A percentile compares a stretch with the other conserved stretches of the same genome.
These are phyloP conservation scores for Elsinoe arachidis DNA, from an alignment of 2,329 filamentous ascomycete species.

Conservation along the genomic window DNA sequence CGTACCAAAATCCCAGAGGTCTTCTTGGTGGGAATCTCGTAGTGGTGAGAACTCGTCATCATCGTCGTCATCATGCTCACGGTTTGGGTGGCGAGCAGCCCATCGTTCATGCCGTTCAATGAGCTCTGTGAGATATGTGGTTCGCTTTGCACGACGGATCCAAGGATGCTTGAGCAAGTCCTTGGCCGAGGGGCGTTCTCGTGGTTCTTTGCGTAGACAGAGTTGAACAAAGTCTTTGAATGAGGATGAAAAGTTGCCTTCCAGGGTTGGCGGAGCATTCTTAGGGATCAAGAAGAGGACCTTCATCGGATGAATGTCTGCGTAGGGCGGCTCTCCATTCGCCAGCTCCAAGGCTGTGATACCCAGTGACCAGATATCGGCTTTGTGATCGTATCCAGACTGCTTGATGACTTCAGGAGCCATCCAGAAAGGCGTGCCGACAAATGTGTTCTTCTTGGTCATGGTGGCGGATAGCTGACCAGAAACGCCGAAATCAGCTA, in stretches of 20 bases:
- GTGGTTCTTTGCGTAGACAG: constrained; percentile 81
- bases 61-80: constrained; percentile 54
- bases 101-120: constrained; percentile 87
- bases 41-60: constrained; percentile 43
- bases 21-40: constrained; percentile 56
- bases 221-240: constrained; percentile 48
- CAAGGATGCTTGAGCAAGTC: constrained; percentile 86
- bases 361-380: constrained; percentile 93
- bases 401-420: constrained; percentile 98
- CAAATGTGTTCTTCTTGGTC: constrained; percentile 99
- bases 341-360: constrained; percentile 91
- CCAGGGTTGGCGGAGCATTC: constrained; percentile 71
- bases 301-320: constrained; percentile 97
- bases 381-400: constrained; percentile 94
- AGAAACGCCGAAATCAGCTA: constrained; percentile 94
- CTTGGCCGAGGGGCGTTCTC: constrained; percentile 75
- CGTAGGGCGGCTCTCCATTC: constrained; percentile 85
- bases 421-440: constrained; percentile 99
- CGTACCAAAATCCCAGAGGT: constrained; percentile 98
- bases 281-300: constrained; percentile 94
- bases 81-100: constrained; percentile 69
- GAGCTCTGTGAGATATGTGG: constrained; percentile 89
- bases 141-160: constrained; percentile 84
- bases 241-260: constrained; percentile 39
- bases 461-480: constrained; percentile 94